phyloP scores from a whole-genome alignment of 176 grass and related monocot genomes.

The Bonia amplexicaulis region DNA sequence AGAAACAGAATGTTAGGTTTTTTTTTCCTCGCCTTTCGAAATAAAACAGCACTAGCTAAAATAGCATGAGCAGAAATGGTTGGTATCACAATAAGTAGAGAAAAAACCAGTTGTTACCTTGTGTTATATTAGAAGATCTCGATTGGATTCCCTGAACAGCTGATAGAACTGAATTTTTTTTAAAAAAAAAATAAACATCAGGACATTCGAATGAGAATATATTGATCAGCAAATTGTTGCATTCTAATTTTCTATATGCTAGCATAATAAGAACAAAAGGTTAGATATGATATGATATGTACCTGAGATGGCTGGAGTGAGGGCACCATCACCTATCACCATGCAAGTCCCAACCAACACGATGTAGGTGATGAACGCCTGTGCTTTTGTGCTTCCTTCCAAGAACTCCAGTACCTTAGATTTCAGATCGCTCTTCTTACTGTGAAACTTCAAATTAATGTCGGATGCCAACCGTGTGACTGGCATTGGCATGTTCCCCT shows the following conservation, averaged over 20 bases:
- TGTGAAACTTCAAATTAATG: slow-evolving; percentile 54
- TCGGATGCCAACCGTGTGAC: slow-evolving; percentile 51
- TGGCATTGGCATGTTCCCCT: slow-evolving; percentile 54
- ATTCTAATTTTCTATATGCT: background rate
- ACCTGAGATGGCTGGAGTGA: slow-evolving; percentile 88
- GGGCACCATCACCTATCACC: slow-evolving; percentile 78
- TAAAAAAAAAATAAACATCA: background rate
- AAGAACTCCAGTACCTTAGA: slow-evolving; percentile 45
- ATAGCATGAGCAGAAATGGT: background rate
- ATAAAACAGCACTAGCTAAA: background rate
- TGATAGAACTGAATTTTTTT: slow-evolving; percentile 52
- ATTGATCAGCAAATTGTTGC: background rate
- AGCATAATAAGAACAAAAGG: background rate
- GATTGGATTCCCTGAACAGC: slow-evolving; percentile 90
- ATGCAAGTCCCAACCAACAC: slow-evolving; percentile 70
- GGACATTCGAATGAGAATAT: background rate
- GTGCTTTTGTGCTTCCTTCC: slow-evolving; percentile 43
- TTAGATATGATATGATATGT: background rate
- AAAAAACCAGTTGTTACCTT: slow-evolving; percentile 39
- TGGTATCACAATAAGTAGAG: background rate
- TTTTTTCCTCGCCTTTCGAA: background rate
- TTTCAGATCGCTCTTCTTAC: slow-evolving; percentile 34
- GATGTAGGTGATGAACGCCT: slow-evolving; percentile 56
- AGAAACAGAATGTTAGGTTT: background rate
- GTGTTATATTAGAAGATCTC: slow-evolving; percentile 59